Conservation (phyloP, 139 green algal genomes). For the Diplosphaera chodatii region DNA sequence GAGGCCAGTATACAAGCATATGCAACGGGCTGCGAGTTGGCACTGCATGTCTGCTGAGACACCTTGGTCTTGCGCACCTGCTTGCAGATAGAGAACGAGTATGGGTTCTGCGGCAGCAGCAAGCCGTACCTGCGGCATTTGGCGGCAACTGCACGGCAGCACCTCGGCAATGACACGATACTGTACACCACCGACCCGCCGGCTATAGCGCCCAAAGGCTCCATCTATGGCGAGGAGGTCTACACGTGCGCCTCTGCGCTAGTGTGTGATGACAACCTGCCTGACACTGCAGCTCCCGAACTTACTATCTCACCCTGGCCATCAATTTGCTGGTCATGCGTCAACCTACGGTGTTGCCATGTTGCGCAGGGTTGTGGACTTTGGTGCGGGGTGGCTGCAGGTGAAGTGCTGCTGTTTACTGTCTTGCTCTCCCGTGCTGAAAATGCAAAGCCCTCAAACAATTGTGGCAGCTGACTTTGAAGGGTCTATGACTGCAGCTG, state of each 20-base stretch:
- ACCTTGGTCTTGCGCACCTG: too few relatives aligned
- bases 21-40: too few relatives aligned
- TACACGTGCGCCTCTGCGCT: slow-evolving; percentile 24
- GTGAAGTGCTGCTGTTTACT: too few relatives aligned
- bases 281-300: too few relatives aligned
- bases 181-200: slow-evolving; percentile 56
- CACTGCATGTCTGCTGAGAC: too few relatives aligned
- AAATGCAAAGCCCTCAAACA: too few relatives aligned
- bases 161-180: slow-evolving; percentile 30
- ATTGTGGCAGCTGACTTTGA: too few relatives aligned
- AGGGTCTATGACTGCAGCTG: slow-evolving; percentile 3
- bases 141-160: slow-evolving; percentile 2
- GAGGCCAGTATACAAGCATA: too few relatives aligned
- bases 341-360: neutral
- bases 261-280: too few relatives aligned
- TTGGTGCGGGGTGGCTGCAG: slow-evolving; percentile 32
- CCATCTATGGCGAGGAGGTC: slow-evolving; percentile 28
- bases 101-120: slow-evolving; percentile 39
- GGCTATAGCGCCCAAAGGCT: slow-evolving; percentile 15
- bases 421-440: too few relatives aligned
- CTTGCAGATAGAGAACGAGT: slow-evolving; percentile 61
- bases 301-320: too few relatives aligned
- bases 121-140: slow-evolving; percentile 42
- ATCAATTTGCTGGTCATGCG: neutral
- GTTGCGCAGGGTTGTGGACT: slow-evolving; percentile 38